Evolutionary conservation across 2,329 filamentous ascomycete genomes (phyloP).

Genomic region (Fulvia fulva): DNA sequence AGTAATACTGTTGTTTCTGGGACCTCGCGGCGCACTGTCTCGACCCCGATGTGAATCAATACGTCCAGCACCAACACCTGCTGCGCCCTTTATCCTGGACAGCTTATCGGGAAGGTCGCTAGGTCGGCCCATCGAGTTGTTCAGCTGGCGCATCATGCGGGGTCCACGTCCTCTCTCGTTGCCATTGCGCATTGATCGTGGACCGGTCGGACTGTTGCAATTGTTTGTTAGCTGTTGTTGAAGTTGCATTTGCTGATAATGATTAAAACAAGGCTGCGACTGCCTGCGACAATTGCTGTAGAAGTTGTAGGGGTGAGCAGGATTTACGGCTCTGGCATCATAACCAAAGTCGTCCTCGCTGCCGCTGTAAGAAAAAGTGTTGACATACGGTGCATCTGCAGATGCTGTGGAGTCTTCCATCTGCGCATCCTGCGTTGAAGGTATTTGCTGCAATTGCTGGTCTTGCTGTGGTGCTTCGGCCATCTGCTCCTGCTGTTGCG

Average conservation of each 20-base stretch:
- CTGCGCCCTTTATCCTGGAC: conserved; percentile 69
- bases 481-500: conserved; percentile 17
- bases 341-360: background rate
- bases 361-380: conserved; percentile 7
- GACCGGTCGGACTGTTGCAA: conserved; percentile 73
- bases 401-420: conserved; percentile 58
- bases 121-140: conserved; percentile 72
- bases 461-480: conserved; percentile 13
- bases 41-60: conserved; percentile 71
- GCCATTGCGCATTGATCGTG: conserved; percentile 86
- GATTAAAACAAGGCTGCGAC: background rate
- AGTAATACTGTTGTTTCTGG: conserved; percentile 48
- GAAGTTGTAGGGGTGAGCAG: background rate
- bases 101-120: conserved; percentile 62
- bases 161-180: conserved; percentile 60
- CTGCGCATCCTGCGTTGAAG: conserved; percentile 57
- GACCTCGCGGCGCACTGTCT: conserved; percentile 64
- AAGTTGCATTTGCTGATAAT: conserved; percentile 4
- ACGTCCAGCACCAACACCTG: conserved; percentile 62
- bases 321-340: background rate
- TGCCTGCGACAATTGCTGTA: conserved; percentile 1
- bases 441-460: conserved; percentile 19
- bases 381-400: conserved; percentile 43
- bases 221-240: conserved; percentile 15
- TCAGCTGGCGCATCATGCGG: conserved; percentile 72